phyloP scores from a whole-genome alignment of 2,329 filamentous ascomycete genomes.

The Ophiocordyceps camponoti-saundersi region DNA sequence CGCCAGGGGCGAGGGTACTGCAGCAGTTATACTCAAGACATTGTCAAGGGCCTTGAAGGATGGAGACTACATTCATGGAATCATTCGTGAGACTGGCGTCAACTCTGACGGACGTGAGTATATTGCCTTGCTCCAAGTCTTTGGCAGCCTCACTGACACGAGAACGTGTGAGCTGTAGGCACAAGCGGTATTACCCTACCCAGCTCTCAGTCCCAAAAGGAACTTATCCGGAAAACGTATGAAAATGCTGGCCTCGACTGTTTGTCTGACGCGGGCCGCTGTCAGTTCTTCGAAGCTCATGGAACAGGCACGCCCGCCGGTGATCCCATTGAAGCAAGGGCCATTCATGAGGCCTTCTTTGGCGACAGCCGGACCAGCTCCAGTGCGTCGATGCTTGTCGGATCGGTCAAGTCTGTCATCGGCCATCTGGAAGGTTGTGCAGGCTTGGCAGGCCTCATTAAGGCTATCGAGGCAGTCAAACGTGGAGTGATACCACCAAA shows the following conservation, averaged over 20 bases:
- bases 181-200: conserved; percentile 4
- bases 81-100: conserved; percentile 17
- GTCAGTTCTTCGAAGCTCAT: conserved; percentile 14
- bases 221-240: conserved; percentile 13
- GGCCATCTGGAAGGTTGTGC: conserved; percentile 11
- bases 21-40: conserved; percentile 24
- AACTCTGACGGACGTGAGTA: conserved; percentile 22
- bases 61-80: conserved; percentile 18
- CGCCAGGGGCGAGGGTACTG: conserved; percentile 21
- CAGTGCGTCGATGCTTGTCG: conserved; percentile 3
- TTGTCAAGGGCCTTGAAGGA: conserved; percentile 23
- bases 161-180: conserved; percentile 1
- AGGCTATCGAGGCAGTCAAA: conserved; percentile 6
- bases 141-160: neutral
- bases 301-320: conserved; percentile 21
- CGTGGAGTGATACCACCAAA: conserved; percentile 13
- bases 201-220: conserved; percentile 4
- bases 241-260: conserved; percentile 10
- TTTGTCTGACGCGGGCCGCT: conserved; percentile 4
- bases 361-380: neutral
- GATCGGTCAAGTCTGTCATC: conserved; percentile 12
- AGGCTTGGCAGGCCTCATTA: conserved; percentile 9
- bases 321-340: conserved; percentile 10
- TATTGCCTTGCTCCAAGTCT: no score
- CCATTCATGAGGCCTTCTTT: conserved; percentile 23